Conservation (phyloP, 2,329 filamentous ascomycete species). For the Alternaria conjuncta region DNA sequence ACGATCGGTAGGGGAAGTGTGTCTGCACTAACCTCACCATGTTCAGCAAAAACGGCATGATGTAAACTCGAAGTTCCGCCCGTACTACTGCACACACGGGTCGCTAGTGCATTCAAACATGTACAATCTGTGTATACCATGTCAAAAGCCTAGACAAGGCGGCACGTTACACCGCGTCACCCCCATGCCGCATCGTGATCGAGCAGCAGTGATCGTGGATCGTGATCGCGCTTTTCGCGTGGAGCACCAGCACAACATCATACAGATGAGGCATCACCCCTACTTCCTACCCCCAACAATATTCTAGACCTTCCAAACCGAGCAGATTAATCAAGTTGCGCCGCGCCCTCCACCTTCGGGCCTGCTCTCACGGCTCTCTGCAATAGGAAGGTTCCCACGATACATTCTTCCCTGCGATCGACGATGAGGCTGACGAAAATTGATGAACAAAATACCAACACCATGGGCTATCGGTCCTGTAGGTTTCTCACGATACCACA, state of each 20-base stretch:
- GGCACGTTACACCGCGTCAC: background rate
- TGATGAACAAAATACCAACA: background rate
- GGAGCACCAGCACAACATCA: background rate
- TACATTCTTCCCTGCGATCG: background rate
- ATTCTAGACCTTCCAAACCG: background rate
- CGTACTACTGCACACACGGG: background rate
- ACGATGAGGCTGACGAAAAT: background rate
- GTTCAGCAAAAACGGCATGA: background rate
- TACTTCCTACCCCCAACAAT: background rate
- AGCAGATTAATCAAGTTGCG: background rate
- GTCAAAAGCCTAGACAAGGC: background rate
- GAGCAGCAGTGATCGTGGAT: background rate
- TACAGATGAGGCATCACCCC: background rate
- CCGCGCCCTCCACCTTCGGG: background rate
- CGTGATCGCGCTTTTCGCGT: background rate
- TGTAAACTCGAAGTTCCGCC: background rate
- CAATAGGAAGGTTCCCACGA: background rate
- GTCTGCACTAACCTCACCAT: background rate
- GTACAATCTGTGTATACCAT: background rate
- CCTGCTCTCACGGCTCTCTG: background rate
- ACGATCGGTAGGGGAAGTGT: background rate
- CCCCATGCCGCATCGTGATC: background rate
- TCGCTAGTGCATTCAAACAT: background rate
- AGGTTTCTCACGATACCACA: background rate
- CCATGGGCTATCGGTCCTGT: background rate